Evolutionary conservation across 1,284 basidiomycete genomes (phyloP).

Genomic region (Pseudozyma hubeiensis): DNA sequence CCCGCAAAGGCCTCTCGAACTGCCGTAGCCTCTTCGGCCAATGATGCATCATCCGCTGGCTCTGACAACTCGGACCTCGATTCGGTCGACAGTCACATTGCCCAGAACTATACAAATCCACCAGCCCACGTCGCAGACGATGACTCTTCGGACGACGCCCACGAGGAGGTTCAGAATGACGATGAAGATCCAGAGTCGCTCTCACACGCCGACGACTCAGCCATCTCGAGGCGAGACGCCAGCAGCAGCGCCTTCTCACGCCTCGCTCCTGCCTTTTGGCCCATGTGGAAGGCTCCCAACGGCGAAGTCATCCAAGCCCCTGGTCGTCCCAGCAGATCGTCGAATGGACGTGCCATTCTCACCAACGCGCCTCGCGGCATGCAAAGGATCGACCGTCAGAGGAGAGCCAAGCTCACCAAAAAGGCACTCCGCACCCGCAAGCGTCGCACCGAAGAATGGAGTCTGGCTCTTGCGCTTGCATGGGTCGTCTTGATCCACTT

Average conservation of each 20-base stretch:
- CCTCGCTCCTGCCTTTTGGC: slow-evolving; percentile 62
- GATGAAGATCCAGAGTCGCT: slow-evolving; percentile 27
- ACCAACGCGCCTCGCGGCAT: slow-evolving; percentile 39
- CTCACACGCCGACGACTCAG: slow-evolving; percentile 6
- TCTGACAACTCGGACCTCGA: slow-evolving; percentile 64
- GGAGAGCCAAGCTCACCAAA: slow-evolving; percentile 28
- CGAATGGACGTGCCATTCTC: slow-evolving; percentile 18
- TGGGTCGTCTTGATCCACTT: slow-evolving; percentile 81
- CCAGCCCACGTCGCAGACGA: slow-evolving; percentile 7
- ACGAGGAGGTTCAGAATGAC: slow-evolving; percentile 16
- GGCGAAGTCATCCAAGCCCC: slow-evolving; percentile 4
- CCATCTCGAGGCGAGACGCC: slow-evolving; percentile 28
- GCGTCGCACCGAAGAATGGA: slow-evolving; percentile 77
- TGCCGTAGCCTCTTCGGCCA: slow-evolving; percentile 11
- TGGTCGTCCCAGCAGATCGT: slow-evolving; percentile 1
- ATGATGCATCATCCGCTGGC: slow-evolving; percentile 52
- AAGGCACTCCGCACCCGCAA: slow-evolving; percentile 32
- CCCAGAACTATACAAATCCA: slow-evolving; percentile 56
- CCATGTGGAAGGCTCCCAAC: slow-evolving; percentile 64
- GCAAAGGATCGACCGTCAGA: slow-evolving; percentile 35
- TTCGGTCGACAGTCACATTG: slow-evolving; percentile 64
- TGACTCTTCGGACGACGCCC: slow-evolving; percentile 29
- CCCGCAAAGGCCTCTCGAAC: slow-evolving; percentile 17
- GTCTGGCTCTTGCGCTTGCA: slow-evolving; percentile 78
- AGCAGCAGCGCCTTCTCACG: slow-evolving; percentile 61